These are phyloP conservation scores for Amphichorda felina DNA, from an alignment of 2,329 filamentous ascomycete genomes.

Conservation along the genomic window DNA sequence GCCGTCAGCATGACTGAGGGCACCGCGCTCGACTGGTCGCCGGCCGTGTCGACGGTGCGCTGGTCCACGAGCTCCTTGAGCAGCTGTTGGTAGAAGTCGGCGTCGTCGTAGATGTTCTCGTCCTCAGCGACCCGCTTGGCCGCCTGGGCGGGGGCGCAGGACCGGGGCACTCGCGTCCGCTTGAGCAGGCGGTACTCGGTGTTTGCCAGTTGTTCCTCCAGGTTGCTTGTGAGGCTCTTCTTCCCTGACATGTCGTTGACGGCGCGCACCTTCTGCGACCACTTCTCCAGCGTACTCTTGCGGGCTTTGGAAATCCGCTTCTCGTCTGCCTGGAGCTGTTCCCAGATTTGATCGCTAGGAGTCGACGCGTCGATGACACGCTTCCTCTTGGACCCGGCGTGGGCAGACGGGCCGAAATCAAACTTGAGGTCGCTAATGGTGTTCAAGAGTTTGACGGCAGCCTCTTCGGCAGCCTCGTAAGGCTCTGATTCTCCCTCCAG, in stretches of 20 bases:
- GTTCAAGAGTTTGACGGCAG: slow-evolving; percentile 75
- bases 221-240: slow-evolving; percentile 46
- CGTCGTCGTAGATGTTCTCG: slow-evolving; percentile 72
- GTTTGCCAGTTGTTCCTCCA: slow-evolving; percentile 56
- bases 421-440: slow-evolving; percentile 61
- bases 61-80: slow-evolving; percentile 90
- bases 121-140: slow-evolving; percentile 45
- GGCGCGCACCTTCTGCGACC: slow-evolving; percentile 58
- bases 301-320: slow-evolving; percentile 45
- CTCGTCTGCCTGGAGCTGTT: slow-evolving; percentile 57
- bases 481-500: slow-evolving; percentile 27
- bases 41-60: slow-evolving; percentile 58
- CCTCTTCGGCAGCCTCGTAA: slow-evolving; percentile 70
- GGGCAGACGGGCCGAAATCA: slow-evolving; percentile 39
- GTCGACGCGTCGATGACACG: slow-evolving; percentile 39
- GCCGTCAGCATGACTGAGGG: slow-evolving; percentile 53
- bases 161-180: slow-evolving; percentile 59
- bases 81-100: slow-evolving; percentile 86
- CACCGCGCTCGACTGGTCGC: slow-evolving; percentile 26
- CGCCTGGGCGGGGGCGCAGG: slow-evolving; percentile 62
- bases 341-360: slow-evolving; percentile 58
- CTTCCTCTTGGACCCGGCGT: slow-evolving; percentile 51
- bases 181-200: slow-evolving; percentile 53
- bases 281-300: slow-evolving; percentile 71
- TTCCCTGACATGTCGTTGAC: slow-evolving; percentile 30